Evolutionary conservation across 2,329 filamentous ascomycete species (phyloP).

Genomic region (Paecilomyces sp.): DNA sequence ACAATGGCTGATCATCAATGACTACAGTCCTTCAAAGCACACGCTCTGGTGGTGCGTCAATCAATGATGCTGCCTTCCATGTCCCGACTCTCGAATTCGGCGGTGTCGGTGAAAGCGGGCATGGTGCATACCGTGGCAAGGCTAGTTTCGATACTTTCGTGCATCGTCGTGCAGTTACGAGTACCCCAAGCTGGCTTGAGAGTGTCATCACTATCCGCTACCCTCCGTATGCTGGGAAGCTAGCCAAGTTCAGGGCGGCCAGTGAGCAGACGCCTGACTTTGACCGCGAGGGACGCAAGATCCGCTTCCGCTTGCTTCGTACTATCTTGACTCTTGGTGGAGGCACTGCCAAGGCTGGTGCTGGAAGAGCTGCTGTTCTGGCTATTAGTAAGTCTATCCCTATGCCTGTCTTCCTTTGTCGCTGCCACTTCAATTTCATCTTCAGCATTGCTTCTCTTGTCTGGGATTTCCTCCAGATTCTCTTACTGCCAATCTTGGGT

Average conservation of each 20-base stretch:
- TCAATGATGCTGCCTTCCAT: constrained; percentile 59
- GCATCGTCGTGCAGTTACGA: constrained; percentile 53
- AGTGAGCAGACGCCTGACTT: constrained; percentile 51
- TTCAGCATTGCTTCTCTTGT: constrained; percentile 4
- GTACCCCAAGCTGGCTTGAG: constrained; percentile 56
- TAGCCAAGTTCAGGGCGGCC: constrained; percentile 44
- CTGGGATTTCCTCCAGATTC: not conserved
- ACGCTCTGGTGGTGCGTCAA: constrained; percentile 59
- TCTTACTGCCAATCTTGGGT: not conserved
- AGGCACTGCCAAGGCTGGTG: constrained; percentile 29
- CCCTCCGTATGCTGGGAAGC: constrained; percentile 54
- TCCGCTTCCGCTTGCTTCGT: constrained; percentile 31
- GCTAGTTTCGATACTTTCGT: constrained; percentile 59
- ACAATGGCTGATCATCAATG: constrained; percentile 1
- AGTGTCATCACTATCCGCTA: constrained; percentile 51
- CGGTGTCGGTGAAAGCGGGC: constrained; percentile 72
- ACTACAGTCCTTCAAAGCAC: constrained; percentile 51
- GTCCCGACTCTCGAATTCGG: constrained; percentile 71
- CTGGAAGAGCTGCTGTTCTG: constrained; percentile 26
- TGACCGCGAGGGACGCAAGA: constrained; percentile 48
- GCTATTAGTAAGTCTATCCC: constrained; percentile 32
- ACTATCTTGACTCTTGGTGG: constrained; percentile 35
- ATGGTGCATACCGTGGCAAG: constrained; percentile 70
- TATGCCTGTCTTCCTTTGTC: constrained; percentile 3
- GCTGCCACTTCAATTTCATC: not conserved